Evolutionary conservation across 2,329 filamentous ascomycete genomes (phyloP).

Genomic region (Hypocreales sp.): DNA sequence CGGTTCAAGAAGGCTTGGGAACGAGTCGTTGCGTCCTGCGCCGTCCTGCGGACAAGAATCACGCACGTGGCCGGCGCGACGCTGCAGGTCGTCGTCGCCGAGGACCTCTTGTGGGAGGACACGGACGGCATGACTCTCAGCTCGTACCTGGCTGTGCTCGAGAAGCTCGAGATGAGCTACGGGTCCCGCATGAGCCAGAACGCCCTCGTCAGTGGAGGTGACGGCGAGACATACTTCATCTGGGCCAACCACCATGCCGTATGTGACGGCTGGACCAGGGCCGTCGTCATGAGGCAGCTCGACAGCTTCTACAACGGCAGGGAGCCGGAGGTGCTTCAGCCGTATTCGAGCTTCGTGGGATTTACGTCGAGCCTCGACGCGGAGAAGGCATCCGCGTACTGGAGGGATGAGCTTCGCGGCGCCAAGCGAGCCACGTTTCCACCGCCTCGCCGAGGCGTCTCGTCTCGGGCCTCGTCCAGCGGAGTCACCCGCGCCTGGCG

Average conservation of each 20-base stretch:
- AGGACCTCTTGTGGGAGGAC: background rate
- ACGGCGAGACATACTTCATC: conserved; percentile 5
- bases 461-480: background rate
- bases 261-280: conserved; percentile 12
- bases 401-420: conserved; percentile 3
- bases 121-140: background rate
- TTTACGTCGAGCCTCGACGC: conserved; percentile 1
- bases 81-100: background rate
- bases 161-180: background rate
- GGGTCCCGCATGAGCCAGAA: background rate
- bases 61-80: background rate
- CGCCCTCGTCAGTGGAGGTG: background rate
- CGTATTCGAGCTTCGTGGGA: conserved; percentile 2
- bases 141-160: background rate
- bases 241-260: conserved; percentile 12
- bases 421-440: conserved; percentile 2
- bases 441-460: too few relatives aligned
- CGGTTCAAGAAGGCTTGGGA: background rate
- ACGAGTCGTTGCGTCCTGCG: background rate
- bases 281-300: conserved; percentile 2
- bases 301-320: conserved; percentile 2
- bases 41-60: background rate
- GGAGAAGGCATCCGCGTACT: conserved; percentile 1
- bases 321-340: background rate
- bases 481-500: background rate